A percentile compares a stretch with the other conserved stretches of the same genome.
Evolutionary conservation across 139 green algal species (phyloP).

Genomic region (Haematococcus sp.): DNA sequence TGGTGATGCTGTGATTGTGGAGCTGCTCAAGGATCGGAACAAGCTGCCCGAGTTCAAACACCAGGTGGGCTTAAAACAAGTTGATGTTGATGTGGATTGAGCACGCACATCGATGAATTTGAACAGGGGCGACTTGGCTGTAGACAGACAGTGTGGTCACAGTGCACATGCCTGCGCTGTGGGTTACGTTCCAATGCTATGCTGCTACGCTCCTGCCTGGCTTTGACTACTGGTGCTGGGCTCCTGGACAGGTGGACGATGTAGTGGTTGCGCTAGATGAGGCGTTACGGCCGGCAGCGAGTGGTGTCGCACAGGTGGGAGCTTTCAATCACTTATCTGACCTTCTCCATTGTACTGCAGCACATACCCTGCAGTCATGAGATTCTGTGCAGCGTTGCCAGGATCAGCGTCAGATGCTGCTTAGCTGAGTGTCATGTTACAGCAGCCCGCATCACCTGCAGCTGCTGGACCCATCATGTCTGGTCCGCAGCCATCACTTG

Average conservation of each 20-base stretch:
- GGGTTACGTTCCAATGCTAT: too few relatives aligned
- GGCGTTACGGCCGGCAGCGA: constrained; percentile 53
- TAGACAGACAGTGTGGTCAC: neutral
- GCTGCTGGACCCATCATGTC: too few relatives aligned
- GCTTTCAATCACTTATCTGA: too few relatives aligned
- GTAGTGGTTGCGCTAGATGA: constrained; percentile 80
- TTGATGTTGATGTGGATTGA: neutral
- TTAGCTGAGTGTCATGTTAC: too few relatives aligned
- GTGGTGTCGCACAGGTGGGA: constrained; percentile 63
- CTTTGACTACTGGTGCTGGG: constrained; percentile 3
- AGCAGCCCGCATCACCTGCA: too few relatives aligned
- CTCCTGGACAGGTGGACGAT: constrained; percentile 67
- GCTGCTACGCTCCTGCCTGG: too few relatives aligned
- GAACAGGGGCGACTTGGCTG: neutral
- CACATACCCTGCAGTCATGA: too few relatives aligned
- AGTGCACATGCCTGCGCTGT: too few relatives aligned
- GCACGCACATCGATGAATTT: neutral
- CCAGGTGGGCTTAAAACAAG: constrained; percentile 25
- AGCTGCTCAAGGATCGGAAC: constrained; percentile 89
- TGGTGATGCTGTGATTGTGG: constrained; percentile 96
- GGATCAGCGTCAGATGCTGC: too few relatives aligned
- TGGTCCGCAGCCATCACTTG: too few relatives aligned
- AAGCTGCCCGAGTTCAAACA: constrained; percentile 68
- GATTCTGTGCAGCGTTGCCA: too few relatives aligned
- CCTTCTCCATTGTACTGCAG: too few relatives aligned